These are phyloP conservation scores for Leavenworthia alabamica DNA, from an alignment of 345 rosid species.

Conservation along the genomic window DNA sequence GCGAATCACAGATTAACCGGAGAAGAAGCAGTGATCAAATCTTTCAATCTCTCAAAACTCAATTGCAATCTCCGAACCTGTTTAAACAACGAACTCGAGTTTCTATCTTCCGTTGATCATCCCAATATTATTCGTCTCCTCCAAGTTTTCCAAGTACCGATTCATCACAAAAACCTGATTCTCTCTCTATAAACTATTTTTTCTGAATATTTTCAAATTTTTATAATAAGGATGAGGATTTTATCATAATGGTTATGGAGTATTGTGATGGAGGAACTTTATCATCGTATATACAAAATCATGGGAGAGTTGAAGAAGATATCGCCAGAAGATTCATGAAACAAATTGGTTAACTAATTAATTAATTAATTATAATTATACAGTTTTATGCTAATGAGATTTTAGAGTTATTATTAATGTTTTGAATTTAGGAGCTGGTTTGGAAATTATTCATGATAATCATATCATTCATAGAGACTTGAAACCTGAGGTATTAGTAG, in stretches of 20 bases:
- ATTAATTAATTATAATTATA: too few species aligned
- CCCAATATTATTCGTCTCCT: constrained; percentile 59
- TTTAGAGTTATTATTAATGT: background rate
- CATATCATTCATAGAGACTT: constrained; percentile 57
- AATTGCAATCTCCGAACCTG: constrained; percentile 40
- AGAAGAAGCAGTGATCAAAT: constrained; percentile 53
- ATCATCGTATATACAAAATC: constrained; percentile 39
- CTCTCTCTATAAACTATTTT: background rate
- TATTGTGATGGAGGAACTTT: constrained; percentile 58
- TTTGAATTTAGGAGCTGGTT: constrained; percentile 51
- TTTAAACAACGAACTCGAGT: constrained; percentile 46
- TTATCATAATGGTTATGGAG: constrained; percentile 44
- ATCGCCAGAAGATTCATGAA: constrained; percentile 49
- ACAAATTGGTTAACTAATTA: too few species aligned
- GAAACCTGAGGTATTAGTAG: constrained; percentile 71
- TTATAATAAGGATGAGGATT: constrained; percentile 40
- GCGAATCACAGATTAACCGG: constrained; percentile 40
- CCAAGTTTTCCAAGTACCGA: constrained; percentile 36
- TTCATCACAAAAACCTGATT: background rate
- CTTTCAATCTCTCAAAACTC: constrained; percentile 46
- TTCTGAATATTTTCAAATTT: background rate
- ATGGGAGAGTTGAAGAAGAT: constrained; percentile 48
- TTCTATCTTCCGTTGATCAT: constrained; percentile 53
- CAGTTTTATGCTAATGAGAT: background rate
- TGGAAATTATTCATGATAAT: constrained; percentile 48